A percentile compares a stretch with the other conserved stretches of the same genome.
Evolutionary conservation across 108 stramenopile genomes (phyloP).

Genomic region (Epithemia pelagica): DNA sequence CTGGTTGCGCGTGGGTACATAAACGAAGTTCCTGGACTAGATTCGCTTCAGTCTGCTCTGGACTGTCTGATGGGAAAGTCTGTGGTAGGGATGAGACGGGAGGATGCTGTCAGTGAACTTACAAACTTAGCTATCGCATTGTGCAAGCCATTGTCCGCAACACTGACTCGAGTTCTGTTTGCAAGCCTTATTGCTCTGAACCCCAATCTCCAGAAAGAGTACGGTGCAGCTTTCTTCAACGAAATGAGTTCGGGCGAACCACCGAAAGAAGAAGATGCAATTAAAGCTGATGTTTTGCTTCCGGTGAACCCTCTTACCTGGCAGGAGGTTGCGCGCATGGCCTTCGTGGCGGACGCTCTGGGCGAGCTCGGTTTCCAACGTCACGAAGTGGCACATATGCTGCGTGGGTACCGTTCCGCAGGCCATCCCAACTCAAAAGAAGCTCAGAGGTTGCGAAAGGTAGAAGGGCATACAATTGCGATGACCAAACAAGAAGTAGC

Average conservation of each 20-base stretch:
- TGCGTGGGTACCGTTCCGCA: conserved; percentile 73
- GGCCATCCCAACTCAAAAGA: conserved; percentile 88
- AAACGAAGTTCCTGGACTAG: conserved; percentile 44
- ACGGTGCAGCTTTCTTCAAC: conserved; percentile 50
- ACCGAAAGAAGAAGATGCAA: conserved; percentile 24
- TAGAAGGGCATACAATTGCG: conserved; percentile 60
- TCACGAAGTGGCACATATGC: conserved; percentile 59
- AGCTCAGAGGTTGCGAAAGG: conserved; percentile 61
- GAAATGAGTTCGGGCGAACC: conserved; percentile 42
- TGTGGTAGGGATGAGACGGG: conserved; percentile 13
- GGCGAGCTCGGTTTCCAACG: conserved; percentile 67
- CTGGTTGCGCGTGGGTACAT: conserved; percentile 40
- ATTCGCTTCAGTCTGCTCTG: conserved; percentile 62
- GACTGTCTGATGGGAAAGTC: conserved; percentile 31
- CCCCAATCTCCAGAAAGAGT: conserved; percentile 48
- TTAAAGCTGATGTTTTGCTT: conserved; percentile 30
- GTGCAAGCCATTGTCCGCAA: conserved; percentile 54
- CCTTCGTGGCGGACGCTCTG: conserved; percentile 60
- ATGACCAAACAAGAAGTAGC: conserved; percentile 44
- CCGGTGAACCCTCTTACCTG: conserved; percentile 80
- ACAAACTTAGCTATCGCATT: conserved; percentile 62
- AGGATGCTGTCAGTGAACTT: conserved; percentile 42
- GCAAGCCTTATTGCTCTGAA: conserved; percentile 56
- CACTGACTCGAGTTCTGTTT: conserved; percentile 58
- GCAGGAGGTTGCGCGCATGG: conserved; percentile 77